phyloP scores from a whole-genome alignment of 2,329 filamentous ascomycete genomes.

The Ascochyta koolunga region DNA sequence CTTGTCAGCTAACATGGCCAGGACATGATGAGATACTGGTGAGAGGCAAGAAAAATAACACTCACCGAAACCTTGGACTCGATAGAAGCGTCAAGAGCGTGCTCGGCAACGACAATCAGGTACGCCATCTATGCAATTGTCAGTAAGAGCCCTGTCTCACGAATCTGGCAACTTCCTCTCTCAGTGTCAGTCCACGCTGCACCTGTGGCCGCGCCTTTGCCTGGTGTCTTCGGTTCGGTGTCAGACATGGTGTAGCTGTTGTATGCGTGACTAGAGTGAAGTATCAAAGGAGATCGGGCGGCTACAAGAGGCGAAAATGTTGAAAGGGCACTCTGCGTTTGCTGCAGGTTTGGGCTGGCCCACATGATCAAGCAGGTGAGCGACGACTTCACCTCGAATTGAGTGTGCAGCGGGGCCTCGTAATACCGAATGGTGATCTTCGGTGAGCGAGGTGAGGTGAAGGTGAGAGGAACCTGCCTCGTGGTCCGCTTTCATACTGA shows the following conservation, averaged over 20 bases:
- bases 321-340: not conserved
- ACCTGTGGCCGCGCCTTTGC: slow-evolving; percentile 20
- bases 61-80: slow-evolving; percentile 25
- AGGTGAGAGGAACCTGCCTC: not conserved
- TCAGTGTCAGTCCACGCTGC: slow-evolving; percentile 31
- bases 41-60: not conserved
- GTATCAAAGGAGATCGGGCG: not conserved
- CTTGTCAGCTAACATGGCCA: not conserved
- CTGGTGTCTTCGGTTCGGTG: slow-evolving; percentile 7
- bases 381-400: slow-evolving; percentile 2
- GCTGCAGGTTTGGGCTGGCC: not conserved
- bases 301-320: not conserved
- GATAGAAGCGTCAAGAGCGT: slow-evolving; percentile 20
- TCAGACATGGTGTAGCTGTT: not conserved
- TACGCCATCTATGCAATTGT: slow-evolving; percentile 26
- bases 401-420: not conserved
- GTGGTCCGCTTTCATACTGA: too few relatives aligned
- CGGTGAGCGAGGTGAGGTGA: not conserved
- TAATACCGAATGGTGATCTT: not conserved
- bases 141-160: not conserved
- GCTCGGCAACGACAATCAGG: slow-evolving; percentile 28
- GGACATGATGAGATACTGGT: too few relatives aligned
- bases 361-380: not conserved
- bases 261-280: not conserved
- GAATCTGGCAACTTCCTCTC: slow-evolving; percentile 11